Base-by-base conservation (phyloP, 352 stramenopile genomes). In the Globisporangium nodosum region DNA sequence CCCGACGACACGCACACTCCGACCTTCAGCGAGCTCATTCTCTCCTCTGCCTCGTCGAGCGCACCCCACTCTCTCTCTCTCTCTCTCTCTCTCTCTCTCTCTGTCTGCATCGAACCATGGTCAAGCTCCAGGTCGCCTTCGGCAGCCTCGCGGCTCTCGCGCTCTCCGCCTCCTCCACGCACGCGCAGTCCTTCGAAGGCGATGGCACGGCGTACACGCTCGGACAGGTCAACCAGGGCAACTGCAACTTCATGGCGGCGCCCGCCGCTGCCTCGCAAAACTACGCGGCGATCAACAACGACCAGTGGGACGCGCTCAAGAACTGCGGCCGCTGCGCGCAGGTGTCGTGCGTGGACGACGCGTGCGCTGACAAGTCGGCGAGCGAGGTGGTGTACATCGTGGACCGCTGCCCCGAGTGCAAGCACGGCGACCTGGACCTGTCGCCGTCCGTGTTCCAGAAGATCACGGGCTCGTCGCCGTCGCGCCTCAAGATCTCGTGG, bases 381-480 rank as follows among this genome's bases (percentile, higher is more conserved):
- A 83, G 63, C 8, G 66, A 78, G 16, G 51, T 92, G 46, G 73
- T 89, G 18, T 70, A 92, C 55, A 78, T 92, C 54, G 64, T 88
- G 13, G 81, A 92, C 54, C 77, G 76, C 4, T 92, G 83, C 48
- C 83, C 83, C 1, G 81, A 90, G 56, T 92, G 81, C 61, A 73
- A 63, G 45, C 55, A 78, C 27, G 83, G 83, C 43, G 83, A 83
- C 8, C 62, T 92, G 9, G 83, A 92, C 52, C 59, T 92, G 61
- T 90, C 80, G 35, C 76, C 78, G 9, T 74, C 66, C 0, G 77
- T 92, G 35, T 92, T 84, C 66, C 76, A 73, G 45, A 68, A 75
- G 35, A 75, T 93, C 59, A 93, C 83, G 39, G 83, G 83, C 13
- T 74, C 72, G 33, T 64, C 69, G 18, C 77, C 79, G 11, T 76